Evolutionary conservation across 2,329 filamentous ascomycete species (phyloP).

Genomic region (Fusarium sambucinum): DNA sequence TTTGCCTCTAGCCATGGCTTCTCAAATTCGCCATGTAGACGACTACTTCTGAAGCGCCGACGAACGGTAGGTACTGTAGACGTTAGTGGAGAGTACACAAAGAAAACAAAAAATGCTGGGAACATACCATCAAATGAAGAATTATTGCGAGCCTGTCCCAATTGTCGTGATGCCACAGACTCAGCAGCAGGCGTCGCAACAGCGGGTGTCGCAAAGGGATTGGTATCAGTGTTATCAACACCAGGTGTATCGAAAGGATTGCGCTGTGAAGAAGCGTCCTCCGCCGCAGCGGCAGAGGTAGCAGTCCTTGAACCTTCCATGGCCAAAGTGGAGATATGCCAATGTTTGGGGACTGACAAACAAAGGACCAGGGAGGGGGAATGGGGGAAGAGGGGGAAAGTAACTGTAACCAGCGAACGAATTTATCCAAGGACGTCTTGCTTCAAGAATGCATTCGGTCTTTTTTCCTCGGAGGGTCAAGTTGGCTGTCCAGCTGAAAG

Average conservation of each 20-base stretch:
- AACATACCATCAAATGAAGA: conserved; percentile 37
- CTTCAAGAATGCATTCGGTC: conserved; percentile 7
- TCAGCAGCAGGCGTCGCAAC: conserved; percentile 38
- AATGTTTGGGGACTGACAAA: conserved; percentile 26
- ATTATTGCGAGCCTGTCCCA: conserved; percentile 14
- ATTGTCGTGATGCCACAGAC: conserved; percentile 31
- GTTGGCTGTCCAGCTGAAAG: conserved; percentile 5
- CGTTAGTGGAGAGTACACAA: background rate
- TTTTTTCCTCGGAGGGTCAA: background rate
- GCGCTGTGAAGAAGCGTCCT: conserved; percentile 20
- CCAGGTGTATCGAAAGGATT: conserved; percentile 33
- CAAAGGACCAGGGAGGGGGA: conserved; percentile 20
- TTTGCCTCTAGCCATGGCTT: conserved; percentile 45
- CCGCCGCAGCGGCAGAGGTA: conserved; percentile 22
- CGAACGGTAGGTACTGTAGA: conserved; percentile 36
- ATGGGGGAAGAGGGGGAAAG: background rate
- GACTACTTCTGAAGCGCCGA: conserved; percentile 49
- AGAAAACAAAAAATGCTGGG: rapidly evolving
- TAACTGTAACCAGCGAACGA: conserved; percentile 2
- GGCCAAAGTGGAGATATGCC: conserved; percentile 19
- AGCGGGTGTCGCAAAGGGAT: conserved; percentile 40
- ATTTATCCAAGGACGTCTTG: conserved; percentile 15
- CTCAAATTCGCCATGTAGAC: conserved; percentile 44
- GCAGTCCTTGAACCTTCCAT: conserved; percentile 39
- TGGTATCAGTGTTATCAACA: conserved; percentile 30